Base-by-base conservation (phyloP, 345 rosid genomes). In the Rhodamnia rubescens region DNA sequence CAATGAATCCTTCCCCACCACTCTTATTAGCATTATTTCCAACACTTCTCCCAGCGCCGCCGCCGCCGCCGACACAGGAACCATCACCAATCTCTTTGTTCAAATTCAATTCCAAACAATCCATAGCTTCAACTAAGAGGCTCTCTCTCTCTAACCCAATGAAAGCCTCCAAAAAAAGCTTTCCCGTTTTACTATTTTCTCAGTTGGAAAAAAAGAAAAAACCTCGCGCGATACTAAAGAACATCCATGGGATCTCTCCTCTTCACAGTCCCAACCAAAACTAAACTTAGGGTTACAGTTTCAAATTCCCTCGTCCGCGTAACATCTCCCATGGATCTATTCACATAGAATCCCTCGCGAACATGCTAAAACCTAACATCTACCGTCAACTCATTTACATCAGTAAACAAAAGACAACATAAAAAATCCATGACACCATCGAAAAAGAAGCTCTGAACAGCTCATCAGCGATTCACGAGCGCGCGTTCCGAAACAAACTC, bases 1-100 rank as follows among this genome's bases (percentile, higher is more conserved):
- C 99, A 88, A 94, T 91, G 51, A 97, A 92, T 53, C 98, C 98
- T 85, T 95, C 97, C 86, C 95, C 96, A 54, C 92, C 88, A n/a
- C 87, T 87, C 42, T 90, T 93, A 83, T 59, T 83, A 49, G 84
- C 86, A 13, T 74, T 86, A 40, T 86, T 88, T 50, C 85, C 87
- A 81, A 89, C 55, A 86, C 24, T 47, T 18, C 85, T 89, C 44
- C 88, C 90, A 36, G 61, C 83, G 47, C 55, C 83, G 0, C 82
- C 5, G 7, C 59, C 74, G 4, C 53, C 78, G 20, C 47, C 52
- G 14, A 11, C 52, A 50, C 8, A 47, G 50, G 29, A 5, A 26
- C 47, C 83, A 58, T 59, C 88, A 10, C 85, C 57, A 83, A 87
- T 26, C 80, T 93, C 97, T 44, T 87, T 90, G 87, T 91, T 94